phyloP scores from a whole-genome alignment of 2,329 filamentous ascomycete species.

The Chalara sp. region DNA sequence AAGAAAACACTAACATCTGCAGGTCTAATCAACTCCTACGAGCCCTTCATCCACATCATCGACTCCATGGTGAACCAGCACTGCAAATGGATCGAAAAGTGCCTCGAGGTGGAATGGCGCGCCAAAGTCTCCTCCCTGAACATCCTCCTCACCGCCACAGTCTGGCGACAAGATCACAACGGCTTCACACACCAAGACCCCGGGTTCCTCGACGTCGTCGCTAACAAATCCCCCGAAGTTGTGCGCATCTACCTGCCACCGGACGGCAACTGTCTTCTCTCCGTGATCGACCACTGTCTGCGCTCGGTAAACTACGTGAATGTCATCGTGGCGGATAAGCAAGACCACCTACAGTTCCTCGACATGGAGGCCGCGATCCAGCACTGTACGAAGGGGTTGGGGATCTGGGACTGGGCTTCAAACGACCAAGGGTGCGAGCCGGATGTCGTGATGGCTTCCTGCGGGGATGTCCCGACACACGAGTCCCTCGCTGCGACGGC shows the following conservation, averaged over 20 bases:
- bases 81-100: conserved; percentile 82
- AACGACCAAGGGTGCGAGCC: conserved; percentile 64
- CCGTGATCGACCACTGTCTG: conserved; percentile 70
- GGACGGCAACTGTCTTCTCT: conserved; percentile 72
- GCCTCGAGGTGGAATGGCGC: conserved; percentile 70
- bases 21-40: conserved; percentile 57
- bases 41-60: conserved; percentile 77
- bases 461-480: conserved; percentile 67
- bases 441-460: conserved; percentile 69
- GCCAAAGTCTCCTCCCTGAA: conserved; percentile 68
- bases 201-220: conserved; percentile 72
- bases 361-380: conserved; percentile 64
- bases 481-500: conserved; percentile 71
- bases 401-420: conserved; percentile 72
- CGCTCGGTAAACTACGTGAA: conserved; percentile 73
- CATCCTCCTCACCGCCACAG: conserved; percentile 70
- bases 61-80: conserved; percentile 84
- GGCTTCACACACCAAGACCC: conserved; percentile 79
- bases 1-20: no score
- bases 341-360: conserved; percentile 72
- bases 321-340: conserved; percentile 73
- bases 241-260: conserved; percentile 77
- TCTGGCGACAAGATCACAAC: conserved; percentile 80
- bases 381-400: conserved; percentile 73
- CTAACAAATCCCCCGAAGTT: conserved; percentile 74